Conservation (phyloP, 2,329 filamentous ascomycete genomes). For the Colletotrichum tanaceti region DNA sequence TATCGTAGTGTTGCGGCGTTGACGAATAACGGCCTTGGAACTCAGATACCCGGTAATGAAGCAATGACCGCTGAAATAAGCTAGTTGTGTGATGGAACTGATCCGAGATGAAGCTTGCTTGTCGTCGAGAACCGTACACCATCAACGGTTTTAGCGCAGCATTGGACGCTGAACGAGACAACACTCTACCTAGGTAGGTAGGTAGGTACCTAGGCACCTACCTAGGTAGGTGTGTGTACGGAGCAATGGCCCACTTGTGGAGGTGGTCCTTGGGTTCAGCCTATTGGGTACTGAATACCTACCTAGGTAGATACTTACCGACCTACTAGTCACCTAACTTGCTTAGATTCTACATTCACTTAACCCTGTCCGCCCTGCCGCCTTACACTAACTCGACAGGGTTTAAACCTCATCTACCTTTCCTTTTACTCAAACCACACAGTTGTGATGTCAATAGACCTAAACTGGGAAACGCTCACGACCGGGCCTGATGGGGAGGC, state of each 20-base stretch:
- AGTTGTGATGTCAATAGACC: slow-evolving; percentile 88
- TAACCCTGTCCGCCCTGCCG: slow-evolving; percentile 3
- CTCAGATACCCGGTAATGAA: slow-evolving; percentile 35
- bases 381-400: slow-evolving; percentile 5
- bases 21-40: slow-evolving; percentile 35
- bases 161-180: neutral
- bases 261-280: neutral
- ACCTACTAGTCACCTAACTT: no score
- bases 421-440: slow-evolving; percentile 1
- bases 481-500: slow-evolving; percentile 86
- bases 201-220: no score
- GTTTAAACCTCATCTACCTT: neutral
- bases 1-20: slow-evolving; percentile 23
- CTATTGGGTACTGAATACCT: neutral
- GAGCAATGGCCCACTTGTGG: neutral
- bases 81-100: neutral
- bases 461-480: slow-evolving; percentile 95
- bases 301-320: neutral
- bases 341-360: neutral
- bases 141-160: neutral
- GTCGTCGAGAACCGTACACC: neutral
- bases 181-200: no score
- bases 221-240: neutral
- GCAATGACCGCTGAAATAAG: neutral
- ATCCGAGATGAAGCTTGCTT: neutral